A percentile compares a stretch with the other conserved stretches of the same genome.
phyloP scores from a whole-genome alignment of 805 yeast species.

The Hanseniaspora guilliermondii region DNA sequence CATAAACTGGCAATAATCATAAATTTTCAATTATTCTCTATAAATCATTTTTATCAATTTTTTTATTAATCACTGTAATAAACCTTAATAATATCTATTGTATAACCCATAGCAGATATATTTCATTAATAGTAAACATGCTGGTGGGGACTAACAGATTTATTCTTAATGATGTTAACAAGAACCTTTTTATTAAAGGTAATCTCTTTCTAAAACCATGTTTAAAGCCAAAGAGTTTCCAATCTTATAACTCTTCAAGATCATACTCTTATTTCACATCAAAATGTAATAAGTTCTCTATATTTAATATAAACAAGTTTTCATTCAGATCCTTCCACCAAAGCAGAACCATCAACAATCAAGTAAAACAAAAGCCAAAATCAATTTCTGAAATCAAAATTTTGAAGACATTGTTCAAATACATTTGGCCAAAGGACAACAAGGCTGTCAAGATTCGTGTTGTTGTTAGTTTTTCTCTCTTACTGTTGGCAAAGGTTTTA shows the following conservation, averaged over 20 bases:
- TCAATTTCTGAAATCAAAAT: conserved; percentile 37
- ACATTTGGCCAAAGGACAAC: conserved; percentile 72
- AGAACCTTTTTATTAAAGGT: background rate
- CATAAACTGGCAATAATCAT: too few species aligned
- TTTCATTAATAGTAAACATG: background rate
- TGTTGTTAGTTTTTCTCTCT: conserved; percentile 54
- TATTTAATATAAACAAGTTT: background rate
- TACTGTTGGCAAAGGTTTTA: conserved; percentile 69
- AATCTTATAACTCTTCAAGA: background rate
- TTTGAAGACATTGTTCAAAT: conserved; percentile 49
- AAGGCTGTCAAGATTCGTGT: conserved; percentile 61
- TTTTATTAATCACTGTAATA: too few species aligned
- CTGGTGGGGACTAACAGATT: background rate
- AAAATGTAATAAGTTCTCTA: background rate
- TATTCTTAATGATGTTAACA: background rate
- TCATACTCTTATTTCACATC: background rate
- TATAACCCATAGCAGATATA: too few species aligned
- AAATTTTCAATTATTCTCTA: too few species aligned
- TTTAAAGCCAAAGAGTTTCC: background rate
- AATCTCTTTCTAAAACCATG: background rate
- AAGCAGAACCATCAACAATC: background rate
- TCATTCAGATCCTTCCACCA: background rate
- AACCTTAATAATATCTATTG: too few species aligned
- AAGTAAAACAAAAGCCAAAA: conserved; percentile 17
- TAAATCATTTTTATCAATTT: too few species aligned